phyloP scores from a whole-genome alignment of 495 filamentous ascomycete species.

The Rusavskia elegans region DNA sequence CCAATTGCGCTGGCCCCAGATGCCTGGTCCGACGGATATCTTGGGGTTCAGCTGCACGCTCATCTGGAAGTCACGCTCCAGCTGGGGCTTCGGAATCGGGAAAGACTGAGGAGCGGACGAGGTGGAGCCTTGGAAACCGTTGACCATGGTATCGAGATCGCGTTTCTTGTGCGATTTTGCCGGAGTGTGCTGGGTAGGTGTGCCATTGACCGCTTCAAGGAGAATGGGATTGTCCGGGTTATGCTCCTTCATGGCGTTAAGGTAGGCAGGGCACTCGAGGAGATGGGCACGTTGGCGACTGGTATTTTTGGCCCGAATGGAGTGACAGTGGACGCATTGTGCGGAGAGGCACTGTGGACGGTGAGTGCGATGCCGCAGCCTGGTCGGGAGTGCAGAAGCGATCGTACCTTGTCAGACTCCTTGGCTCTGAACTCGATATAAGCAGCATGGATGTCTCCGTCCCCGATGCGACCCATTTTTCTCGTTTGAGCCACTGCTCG shows the following conservation, averaged over 20 bases:
- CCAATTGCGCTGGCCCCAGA: constrained; percentile 42
- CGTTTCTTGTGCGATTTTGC: constrained; percentile 14
- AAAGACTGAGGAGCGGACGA: constrained; percentile 22
- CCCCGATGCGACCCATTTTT: constrained; percentile 38
- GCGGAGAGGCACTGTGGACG: constrained; percentile 34
- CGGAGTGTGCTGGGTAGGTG: constrained; percentile 21
- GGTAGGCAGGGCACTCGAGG: constrained; percentile 38
- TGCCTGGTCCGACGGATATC: constrained; percentile 32
- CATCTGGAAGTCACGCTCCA: constrained; percentile 48
- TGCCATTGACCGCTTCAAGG: constrained; percentile 38
- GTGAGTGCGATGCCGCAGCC: constrained; percentile 12
- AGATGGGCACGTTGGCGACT: constrained; percentile 39
- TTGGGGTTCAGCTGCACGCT: constrained; percentile 43
- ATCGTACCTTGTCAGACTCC: constrained; percentile 43
- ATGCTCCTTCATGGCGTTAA: constrained; percentile 40
- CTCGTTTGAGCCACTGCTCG: neutral
- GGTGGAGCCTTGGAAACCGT: constrained; percentile 11
- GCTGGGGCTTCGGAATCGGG: constrained; percentile 36
- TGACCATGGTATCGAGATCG: constrained; percentile 15
- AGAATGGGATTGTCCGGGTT: constrained; percentile 42
- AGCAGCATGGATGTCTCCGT: constrained; percentile 40
- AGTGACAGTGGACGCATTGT: constrained; percentile 43
- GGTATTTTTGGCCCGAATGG: constrained; percentile 40
- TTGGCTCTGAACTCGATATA: constrained; percentile 45
- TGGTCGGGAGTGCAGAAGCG: neutral